Percentiles rank a stretch among this genome's conserved stretches.
phyloP scores from a whole-genome alignment of 208 protist species.

The Acanthamoeba sp. region DNA sequence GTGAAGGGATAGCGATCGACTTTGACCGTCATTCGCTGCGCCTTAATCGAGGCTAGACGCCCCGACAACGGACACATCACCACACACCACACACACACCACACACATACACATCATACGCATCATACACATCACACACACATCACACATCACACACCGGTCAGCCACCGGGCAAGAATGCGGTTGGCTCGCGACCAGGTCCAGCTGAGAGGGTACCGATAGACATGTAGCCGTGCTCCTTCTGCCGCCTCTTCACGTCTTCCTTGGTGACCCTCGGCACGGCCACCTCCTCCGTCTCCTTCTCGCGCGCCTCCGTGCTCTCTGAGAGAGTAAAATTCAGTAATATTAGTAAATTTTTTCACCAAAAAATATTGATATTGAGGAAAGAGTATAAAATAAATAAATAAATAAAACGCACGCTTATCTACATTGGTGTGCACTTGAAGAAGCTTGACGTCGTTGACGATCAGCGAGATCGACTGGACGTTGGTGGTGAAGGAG shows the following conservation, averaged over 20 bases:
- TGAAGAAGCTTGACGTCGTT: slow-evolving; percentile 1
- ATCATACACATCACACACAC: too few species aligned
- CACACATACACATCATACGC: too few species aligned
- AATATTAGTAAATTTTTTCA: background rate
- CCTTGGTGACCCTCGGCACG: background rate
- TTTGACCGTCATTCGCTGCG: slow-evolving; percentile 33
- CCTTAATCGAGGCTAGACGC: slow-evolving; percentile 24
- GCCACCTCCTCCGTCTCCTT: slow-evolving; percentile 16
- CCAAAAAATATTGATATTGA: too few species aligned
- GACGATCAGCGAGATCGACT: slow-evolving; percentile 40
- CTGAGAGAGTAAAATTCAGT: background rate
- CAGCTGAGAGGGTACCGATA: too few species aligned
- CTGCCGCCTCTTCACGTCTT: background rate
- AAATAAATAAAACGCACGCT: background rate
- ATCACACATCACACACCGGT: too few species aligned
- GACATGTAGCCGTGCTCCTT: slow-evolving; percentile 52
- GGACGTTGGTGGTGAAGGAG: slow-evolving; percentile 55
- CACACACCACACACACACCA: too few species aligned
- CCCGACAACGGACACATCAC: background rate
- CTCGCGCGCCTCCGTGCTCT: background rate
- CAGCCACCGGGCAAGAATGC: too few species aligned
- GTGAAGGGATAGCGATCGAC: slow-evolving; percentile 42
- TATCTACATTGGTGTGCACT: slow-evolving; percentile 33
- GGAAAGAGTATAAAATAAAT: background rate
- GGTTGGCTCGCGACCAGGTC: too few species aligned